Evolutionary conservation across 2,329 filamentous ascomycete genomes (phyloP), one percentile per base, ranked within the genome.

Genomic region (Talaromyces sp.): DNA sequence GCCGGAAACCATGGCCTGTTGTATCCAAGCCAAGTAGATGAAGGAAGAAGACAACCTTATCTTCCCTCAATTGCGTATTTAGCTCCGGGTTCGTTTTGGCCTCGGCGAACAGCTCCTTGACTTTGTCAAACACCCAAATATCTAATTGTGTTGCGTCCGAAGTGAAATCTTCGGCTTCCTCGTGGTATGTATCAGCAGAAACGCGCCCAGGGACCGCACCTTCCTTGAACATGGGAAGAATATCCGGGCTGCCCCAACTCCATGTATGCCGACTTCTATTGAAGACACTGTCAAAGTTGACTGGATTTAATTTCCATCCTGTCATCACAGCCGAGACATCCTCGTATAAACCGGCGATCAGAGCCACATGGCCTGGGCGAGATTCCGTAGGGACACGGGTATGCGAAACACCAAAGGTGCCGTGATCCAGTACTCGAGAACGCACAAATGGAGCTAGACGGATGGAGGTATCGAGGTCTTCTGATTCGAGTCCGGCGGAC

Each of bases 161-260:
- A 8, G 91, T 95, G 74, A 93, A 98, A 75, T 99, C 94, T 79
- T 99, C 95, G 39, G 89, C 87, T 68, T 97, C 93, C 43, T 90
- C 85, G 10, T 85, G 87, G 74, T 99, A 99, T 66, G 85, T 91
- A 69, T 89, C 90, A n/a, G 92, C 90, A 77, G 97, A 91, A 1
- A 99, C 91, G 68, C 90, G 85, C 8, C 94, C 93, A 0, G 91
- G 90, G 10, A 91, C 88, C 27, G 95, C 94, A n/a, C 95, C 95
- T 65, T 93, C 86, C 74, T 96, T 89, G 75, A 99, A 99, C 95
- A 99, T 99, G 63, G 91, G 91, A 69, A 99, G 80, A 72, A 99
- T 99, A 78, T 99, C 95, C 1, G 95, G 95, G 74, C 93, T 97
- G 2, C 95, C 95, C 95, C 95, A 99, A 77, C 93, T 97, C 95